Evolutionary conservation across 148 eudicot genomes (phyloP), one percentile per base, ranked within the genome.

Genomic region (Nepenthes gracilis): DNA sequence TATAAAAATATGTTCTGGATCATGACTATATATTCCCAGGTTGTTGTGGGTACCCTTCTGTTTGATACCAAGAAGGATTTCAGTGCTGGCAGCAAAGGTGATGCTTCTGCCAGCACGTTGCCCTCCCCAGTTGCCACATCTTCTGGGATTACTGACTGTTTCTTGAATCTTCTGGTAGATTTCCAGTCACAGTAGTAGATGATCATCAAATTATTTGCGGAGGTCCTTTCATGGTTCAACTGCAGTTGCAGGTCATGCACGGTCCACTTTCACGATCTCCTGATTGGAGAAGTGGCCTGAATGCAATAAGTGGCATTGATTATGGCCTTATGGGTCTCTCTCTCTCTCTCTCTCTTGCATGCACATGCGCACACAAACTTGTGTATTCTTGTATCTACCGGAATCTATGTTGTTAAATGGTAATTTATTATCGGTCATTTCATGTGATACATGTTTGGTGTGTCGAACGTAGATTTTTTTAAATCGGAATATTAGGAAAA

Each of bases 21-120:
- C 23, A 23, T 54, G 9, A 23, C 23, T 23, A 23, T 23, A 0
- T 23, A 23, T 64, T 23, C 45, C 55, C 77, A 90, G 97, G 84
- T 90, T 9, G 84, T 86, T 53, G 79, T 86, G 47, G 97, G 88
- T 23, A 78, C 90, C 52, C 86, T 90, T 72, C 36, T 75, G 40
- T 63, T 86, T 4, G 85, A 86, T 12, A 35, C 79, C 55, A 84
- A 81, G 68, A 83, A 86, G 76, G 90, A 86, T 65, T 51, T 36
- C 9, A 52, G 35, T 64, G 54, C 71, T 36, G 77, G 74, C 35
- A 50, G 70, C 55, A 84, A 76, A 74, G 74, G 77, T 59, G 78
- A 84, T 43, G 69, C 70, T 64, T 74, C 78, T 59, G 68, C 60
- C 33, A 63, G 66, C 60, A 74, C 66, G 59, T 56, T 80, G 70